A percentile compares a stretch with the other conserved stretches of the same genome.
These are phyloP conservation scores for Byssochlamys sp. DNA, from an alignment of 2,329 filamentous ascomycete genomes.

Conservation along the genomic window DNA sequence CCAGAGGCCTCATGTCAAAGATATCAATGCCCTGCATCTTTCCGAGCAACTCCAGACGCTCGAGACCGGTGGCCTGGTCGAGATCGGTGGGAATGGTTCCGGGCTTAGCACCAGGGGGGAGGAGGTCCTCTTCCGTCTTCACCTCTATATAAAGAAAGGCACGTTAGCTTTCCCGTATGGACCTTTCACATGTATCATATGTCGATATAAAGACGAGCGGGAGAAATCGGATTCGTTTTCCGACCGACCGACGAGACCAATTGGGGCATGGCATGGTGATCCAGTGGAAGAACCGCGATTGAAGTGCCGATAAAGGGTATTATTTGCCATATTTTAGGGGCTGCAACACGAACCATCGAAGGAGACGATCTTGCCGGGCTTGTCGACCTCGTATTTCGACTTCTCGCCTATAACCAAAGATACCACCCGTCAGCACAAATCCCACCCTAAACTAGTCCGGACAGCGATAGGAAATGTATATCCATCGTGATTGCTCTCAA, in stretches of 20 bases:
- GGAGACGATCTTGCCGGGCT: constrained; percentile 34
- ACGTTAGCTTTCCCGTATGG: constrained; percentile 15
- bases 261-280: constrained; percentile 3
- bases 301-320: constrained; percentile 8
- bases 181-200: constrained; percentile 4
- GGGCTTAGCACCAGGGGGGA: constrained; percentile 68
- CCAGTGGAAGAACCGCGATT: background rate
- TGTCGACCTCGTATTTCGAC: constrained; percentile 32
- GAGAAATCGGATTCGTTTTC: constrained; percentile 4
- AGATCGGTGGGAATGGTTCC: constrained; percentile 87
- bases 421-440: constrained; percentile 16
- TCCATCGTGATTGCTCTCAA: constrained; percentile 7
- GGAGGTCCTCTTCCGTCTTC: constrained; percentile 68
- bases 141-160: constrained; percentile 54
- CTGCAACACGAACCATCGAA: constrained; percentile 33
- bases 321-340: constrained; percentile 4
- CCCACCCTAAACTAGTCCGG: constrained; percentile 1
- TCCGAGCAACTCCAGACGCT: constrained; percentile 95
- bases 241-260: background rate
- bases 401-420: constrained; percentile 20
- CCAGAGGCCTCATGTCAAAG: constrained; percentile 96
- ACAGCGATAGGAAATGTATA: background rate
- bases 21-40: constrained; percentile 98
- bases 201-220: constrained; percentile 6
- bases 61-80: constrained; percentile 91